Evolutionary conservation across 1,284 basidiomycete genomes (phyloP).

Genomic region (Coriolopsis trogii): DNA sequence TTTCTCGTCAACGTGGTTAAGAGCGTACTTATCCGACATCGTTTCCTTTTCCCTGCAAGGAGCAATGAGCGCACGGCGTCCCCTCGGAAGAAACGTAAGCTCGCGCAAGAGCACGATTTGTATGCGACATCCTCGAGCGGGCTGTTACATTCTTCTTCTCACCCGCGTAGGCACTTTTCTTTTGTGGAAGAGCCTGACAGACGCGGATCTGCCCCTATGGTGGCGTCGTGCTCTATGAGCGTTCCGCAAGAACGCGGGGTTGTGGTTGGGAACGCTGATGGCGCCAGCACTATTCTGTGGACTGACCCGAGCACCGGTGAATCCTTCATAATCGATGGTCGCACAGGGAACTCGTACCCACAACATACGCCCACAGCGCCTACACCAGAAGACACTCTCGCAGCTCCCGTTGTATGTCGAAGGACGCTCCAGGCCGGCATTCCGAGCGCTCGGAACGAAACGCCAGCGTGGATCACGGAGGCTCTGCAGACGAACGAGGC

Average conservation of each 20-base stretch:
- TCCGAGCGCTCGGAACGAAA: not conserved
- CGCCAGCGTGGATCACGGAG: conserved; percentile 54
- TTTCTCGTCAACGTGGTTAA: conserved; percentile 65
- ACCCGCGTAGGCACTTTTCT: too few relatives aligned
- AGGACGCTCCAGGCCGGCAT: conserved; percentile 1
- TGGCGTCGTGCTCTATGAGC: not conserved
- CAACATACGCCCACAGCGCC: conserved; percentile 31
- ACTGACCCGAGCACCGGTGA: conserved; percentile 67
- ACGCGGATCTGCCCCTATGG: too few relatives aligned
- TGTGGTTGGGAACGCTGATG: conserved; percentile 5
- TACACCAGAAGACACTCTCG: conserved; percentile 6
- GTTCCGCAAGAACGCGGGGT: not conserved
- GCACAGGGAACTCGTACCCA: conserved; percentile 61
- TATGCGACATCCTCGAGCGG: not conserved
- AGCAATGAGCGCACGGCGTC: too few relatives aligned
- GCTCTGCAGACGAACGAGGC: conserved; percentile 58
- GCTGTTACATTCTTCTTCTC: too few relatives aligned
- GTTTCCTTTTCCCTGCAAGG: conserved; percentile 48
- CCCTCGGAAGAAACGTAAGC: conserved; percentile 28
- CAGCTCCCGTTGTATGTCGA: conserved; percentile 1
- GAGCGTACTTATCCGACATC: conserved; percentile 67
- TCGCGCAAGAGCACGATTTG: not conserved
- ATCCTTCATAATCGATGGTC: conserved; percentile 67
- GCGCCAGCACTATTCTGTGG: conserved; percentile 49
- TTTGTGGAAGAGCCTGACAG: too few relatives aligned